Evolutionary conservation across 441 rosid genomes (phyloP).

Genomic region (Erysimum cheiri): DNA sequence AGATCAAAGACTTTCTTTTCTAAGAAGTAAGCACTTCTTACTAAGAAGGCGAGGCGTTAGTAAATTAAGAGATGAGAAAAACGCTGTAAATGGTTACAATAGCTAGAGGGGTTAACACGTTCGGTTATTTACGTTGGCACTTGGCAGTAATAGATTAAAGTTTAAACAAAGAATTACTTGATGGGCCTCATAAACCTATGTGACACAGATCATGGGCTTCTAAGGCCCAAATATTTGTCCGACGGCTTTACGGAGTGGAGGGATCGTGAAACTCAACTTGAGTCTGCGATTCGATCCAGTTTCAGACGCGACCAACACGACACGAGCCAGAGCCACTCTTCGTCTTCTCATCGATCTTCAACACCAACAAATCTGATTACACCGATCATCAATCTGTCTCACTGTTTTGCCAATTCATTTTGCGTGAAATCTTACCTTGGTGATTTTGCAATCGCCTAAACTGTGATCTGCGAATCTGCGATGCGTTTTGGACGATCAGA

Average conservation of each 20-base stretch:
- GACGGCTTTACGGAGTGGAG: constrained; percentile 20
- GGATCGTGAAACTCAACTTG: constrained; percentile 12
- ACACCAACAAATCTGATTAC: background rate
- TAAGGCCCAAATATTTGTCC: constrained; percentile 17
- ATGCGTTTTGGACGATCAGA: constrained; percentile 14
- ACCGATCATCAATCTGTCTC: constrained; percentile 14
- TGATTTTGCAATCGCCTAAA: constrained; percentile 15
- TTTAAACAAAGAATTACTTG: background rate
- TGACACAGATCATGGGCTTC: constrained; percentile 5
- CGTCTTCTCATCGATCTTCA: constrained; percentile 27
- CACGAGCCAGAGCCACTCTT: constrained; percentile 21
- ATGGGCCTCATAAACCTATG: constrained; percentile 14
- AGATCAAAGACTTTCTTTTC: background rate
- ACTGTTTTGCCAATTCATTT: background rate
- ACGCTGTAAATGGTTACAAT: no score
- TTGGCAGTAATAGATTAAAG: no score
- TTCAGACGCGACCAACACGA: constrained; percentile 24
- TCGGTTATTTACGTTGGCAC: no score
- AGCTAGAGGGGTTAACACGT: no score
- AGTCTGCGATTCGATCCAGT: constrained; percentile 20
- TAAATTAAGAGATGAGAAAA: no score
- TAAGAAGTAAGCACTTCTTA: no score
- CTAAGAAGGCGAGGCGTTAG: no score
- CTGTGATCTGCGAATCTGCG: constrained; percentile 30
- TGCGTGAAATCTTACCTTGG: constrained; percentile 37